These are phyloP conservation scores for Calonectria pteridis DNA, from an alignment of 2,329 filamentous ascomycete species.

Conservation along the genomic window DNA sequence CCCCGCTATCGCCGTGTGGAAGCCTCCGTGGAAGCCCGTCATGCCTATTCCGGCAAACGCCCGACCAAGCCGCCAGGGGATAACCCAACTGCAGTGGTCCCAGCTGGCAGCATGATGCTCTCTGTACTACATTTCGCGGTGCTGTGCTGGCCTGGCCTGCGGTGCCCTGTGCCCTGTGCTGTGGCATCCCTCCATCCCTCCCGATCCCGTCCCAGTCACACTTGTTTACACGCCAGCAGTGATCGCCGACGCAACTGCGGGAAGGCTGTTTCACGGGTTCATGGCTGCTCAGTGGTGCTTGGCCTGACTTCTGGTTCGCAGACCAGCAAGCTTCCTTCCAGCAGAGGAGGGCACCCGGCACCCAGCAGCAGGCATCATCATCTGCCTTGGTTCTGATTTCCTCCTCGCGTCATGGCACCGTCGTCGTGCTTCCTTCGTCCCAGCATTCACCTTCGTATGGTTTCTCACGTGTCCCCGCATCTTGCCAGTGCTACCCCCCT, in stretches of 20 bases:
- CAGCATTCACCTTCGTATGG: conserved; percentile 41
- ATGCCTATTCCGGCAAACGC: conserved; percentile 42
- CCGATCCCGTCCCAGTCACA: conserved; percentile 23
- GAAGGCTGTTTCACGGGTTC: conserved; percentile 11
- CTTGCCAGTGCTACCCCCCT: conserved; percentile 33
- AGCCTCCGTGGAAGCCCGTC: conserved; percentile 44
- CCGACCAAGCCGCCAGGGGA: conserved; percentile 24
- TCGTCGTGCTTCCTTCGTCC: conserved; percentile 25
- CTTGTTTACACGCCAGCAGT: conserved; percentile 11
- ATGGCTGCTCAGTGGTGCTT: not conserved
- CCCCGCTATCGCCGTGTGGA: conserved; percentile 46
- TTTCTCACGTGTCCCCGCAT: conserved; percentile 47
- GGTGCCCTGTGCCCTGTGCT: not conserved
- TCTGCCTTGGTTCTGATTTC: conserved; percentile 18
- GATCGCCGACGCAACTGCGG: conserved; percentile 21
- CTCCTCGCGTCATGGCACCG: conserved; percentile 41
- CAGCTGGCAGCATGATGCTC: conserved; percentile 27
- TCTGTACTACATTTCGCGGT: not conserved
- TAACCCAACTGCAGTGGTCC: conserved; percentile 24
- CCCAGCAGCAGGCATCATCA: conserved; percentile 16
- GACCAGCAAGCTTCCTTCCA: not conserved
- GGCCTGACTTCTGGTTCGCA: not conserved
- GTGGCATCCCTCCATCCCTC: conserved; percentile 13
- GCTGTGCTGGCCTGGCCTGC: not conserved
- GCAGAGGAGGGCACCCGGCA: not conserved